Base-by-base conservation (phyloP, 306 rosid genomes). In the Echinosophora koreensis region DNA sequence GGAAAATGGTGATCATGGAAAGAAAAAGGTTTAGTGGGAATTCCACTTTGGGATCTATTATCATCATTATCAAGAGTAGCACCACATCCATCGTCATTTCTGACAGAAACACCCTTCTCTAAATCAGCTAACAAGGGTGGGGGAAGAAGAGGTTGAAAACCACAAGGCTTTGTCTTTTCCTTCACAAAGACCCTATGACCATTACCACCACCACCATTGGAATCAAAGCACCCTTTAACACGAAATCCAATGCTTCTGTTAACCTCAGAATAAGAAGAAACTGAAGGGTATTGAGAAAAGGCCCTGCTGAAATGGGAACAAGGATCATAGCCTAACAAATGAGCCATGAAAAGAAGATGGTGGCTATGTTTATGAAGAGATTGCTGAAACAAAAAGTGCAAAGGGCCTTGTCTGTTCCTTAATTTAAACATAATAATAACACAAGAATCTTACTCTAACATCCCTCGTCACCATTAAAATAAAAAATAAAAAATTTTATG, bases 381-480 rank as follows among this genome's bases (percentile, higher is more conserved):
- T 2, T 30, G 73, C 58, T 67, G 73, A 73, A 80, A 77, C 73
- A 80, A 80, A 59, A 63, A 77, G 50, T 79, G 83, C 66, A 61
- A 28, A 77, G 76, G 38, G 47, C 74, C 41, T 80, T 80, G 73
- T 22, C 76, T 80, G 8, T 34, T 77, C 80, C 38, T 86, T 66
- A 83, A 80, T 83, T 59, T 63, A 80, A 77, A 83, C 89, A 86
- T 83, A 83, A 83, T 30, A 30, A 30, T 83, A 81, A 56, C 81
- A 69, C 16, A 37, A 80, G 71, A 80, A 72, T 80, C 73, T 77
- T 44, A 32, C 66, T 27, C 34, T 52, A 49, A 74, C 51, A 55
- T 65, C 80, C 16, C 13, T 73, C 84, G 74, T 77, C 77, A 86
- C 77, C 74, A 69, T 68, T 68, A 8, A 73, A 55, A 79, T 74